A percentile compares a stretch with the other conserved stretches of the same genome.
These are phyloP conservation scores for Leishmania arabica DNA, from an alignment of 208 protist species.

Conservation along the genomic window DNA sequence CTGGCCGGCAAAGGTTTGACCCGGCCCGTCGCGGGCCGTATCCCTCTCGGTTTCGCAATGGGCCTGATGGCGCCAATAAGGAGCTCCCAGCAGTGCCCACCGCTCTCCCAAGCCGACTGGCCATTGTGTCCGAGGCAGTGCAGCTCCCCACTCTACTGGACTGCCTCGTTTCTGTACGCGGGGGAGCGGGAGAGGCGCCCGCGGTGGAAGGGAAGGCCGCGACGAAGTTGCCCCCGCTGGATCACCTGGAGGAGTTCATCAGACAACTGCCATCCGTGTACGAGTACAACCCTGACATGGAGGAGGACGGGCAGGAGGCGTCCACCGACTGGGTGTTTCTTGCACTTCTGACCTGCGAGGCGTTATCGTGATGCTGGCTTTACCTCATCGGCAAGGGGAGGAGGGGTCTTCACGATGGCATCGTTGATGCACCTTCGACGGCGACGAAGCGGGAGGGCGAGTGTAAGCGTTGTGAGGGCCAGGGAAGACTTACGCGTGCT, in stretches of 20 bases:
- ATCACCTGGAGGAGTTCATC: conserved; percentile 40
- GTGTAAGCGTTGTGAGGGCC: not conserved
- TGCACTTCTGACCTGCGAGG: conserved; percentile 28
- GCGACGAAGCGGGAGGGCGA: not conserved
- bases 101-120: conserved; percentile 20
- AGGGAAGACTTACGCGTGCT: not conserved
- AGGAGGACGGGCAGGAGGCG: conserved; percentile 25
- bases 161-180: conserved; percentile 18
- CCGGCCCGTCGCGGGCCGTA: conserved; percentile 10
- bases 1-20: conserved; percentile 14
- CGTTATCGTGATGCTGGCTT: conserved; percentile 12
- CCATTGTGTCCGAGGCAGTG: conserved; percentile 19
- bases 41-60: not conserved
- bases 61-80: not conserved
- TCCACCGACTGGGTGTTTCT: conserved; percentile 46
- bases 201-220: conserved; percentile 5
- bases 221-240: conserved; percentile 32
- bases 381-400: not conserved
- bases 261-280: conserved; percentile 31
- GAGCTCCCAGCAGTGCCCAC: conserved; percentile 23
- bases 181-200: not conserved
- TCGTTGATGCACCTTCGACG: not conserved
- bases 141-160: conserved; percentile 27
- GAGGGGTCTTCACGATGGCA: not conserved
- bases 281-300: conserved; percentile 42